Evolutionary conservation across 2,329 filamentous ascomycete genomes (phyloP), one percentile per base, ranked within the genome.

Genomic region (Fusarium tricinctum): DNA sequence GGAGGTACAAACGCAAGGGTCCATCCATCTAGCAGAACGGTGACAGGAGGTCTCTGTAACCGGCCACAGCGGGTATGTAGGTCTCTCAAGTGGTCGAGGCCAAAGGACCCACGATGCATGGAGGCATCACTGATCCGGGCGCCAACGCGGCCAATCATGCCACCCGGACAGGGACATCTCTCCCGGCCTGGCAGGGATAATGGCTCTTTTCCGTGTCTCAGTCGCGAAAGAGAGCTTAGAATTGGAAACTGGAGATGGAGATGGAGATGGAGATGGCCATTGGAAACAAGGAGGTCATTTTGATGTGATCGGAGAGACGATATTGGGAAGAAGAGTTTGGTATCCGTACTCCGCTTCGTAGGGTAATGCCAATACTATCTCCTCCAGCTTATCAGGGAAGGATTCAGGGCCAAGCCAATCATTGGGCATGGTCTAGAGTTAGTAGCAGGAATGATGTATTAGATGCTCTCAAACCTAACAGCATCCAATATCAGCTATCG

Each of bases 121-220:
- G 68, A 55, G 65, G 62, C 62, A 74, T 72, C 71, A 74, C 68
- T 58, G 62, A 72, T 65, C 63, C 66, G 69, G 77, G 78, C 78
- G 78, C 75, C 77, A 78, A 78, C 69, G 69, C 48, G 65, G 45
- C 78, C 78, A 79, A 79, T 79, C 74, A 78, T 47, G 52, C 63
- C 23, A 49, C 51, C 50, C 32, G 47, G 44, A 53, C 50, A 60
- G 48, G 50, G 57, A 62, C 69, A 63, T 51, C 44, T 38, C 54
- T 68, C 60, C 63, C 52, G 63, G 65, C 30, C 62, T 38, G 49
- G 54, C 65, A 73, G 52, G 63, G 63, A 53, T 70, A 39, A 48
- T 66, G 58, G 52, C 62, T 63, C 72, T 70, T 62, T 44, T 52
- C 23, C 20, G 26, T 62, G 69, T 63, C 60, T 70, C 62, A 59